Evolutionary conservation across 306 rosid species (phyloP), one percentile per base, ranked within the genome.

Genomic region (Cicer bijugum): DNA sequence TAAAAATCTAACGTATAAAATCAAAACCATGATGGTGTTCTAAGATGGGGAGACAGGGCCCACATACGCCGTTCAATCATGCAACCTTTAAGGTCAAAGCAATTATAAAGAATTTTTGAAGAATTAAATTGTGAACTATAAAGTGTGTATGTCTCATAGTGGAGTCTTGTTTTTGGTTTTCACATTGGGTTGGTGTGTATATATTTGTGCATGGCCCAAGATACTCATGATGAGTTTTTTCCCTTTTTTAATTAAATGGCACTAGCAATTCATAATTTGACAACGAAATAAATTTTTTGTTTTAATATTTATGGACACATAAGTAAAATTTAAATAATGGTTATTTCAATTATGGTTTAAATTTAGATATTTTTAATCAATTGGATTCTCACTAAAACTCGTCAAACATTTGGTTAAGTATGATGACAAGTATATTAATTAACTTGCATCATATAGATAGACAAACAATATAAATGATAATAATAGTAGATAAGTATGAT

Each of bases 1-100:
- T 59, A 33, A 33, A 67, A 67, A 78, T 71, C 58, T 64, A 56
- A 64, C 56, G 37, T 79, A 58, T 11, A 83, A 80, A 84, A 87
- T 75, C 45, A 80, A 75, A 82, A 82, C 50, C 66, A 85, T 85
- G 88, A 84, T 85, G 64, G 75, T 86, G 96, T 87, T 84, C 76
- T 75, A 55, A 68, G 57, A 16, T 80, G 51, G 69, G 88, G 80
- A 77, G 91, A 82, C 84, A 83, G 80, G 78, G 42, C 91, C 89
- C 85, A 82, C 88, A 50, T 82, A 71, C 86, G 88, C 97, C 96
- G 89, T 85, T 86, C 80, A 83, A 85, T 85, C 87, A 89, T 89
- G 78, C 84, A 85, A 68, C 69, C 73, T 83, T 87, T 89, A 81
- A 56, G 85, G 90, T 89, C 89, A 89, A 84, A 81, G 82, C 85